Percentiles rank a stretch among this genome's conserved stretches.
Evolutionary conservation across 768 basidiomycete species (phyloP).

Genomic region (Leccinum longicurvipes): DNA sequence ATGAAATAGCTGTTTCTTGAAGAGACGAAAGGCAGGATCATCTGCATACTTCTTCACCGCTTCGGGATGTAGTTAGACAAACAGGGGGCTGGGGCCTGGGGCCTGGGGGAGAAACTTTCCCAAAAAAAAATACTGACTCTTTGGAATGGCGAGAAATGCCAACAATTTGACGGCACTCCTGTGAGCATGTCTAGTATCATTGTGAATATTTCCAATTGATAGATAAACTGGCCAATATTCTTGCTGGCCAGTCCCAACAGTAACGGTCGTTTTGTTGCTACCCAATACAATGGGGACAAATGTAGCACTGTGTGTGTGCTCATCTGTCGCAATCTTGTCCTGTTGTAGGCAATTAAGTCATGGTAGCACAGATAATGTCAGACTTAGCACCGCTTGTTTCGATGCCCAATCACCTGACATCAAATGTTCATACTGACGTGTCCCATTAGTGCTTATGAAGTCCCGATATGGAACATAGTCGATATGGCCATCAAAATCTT

Average conservation of each 20-base stretch:
- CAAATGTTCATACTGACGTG: no score
- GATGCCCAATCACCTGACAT: no score
- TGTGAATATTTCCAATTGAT: slow-evolving; percentile 15
- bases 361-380: no score
- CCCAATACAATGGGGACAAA: slow-evolving; percentile 16
- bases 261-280: slow-evolving; percentile 16
- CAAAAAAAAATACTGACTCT: slow-evolving; percentile 9
- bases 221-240: slow-evolving; percentile 18
- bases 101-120: no score
- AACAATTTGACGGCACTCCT: slow-evolving; percentile 9
- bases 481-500: no score
- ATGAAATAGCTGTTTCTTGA: slow-evolving; percentile 34
- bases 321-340: slow-evolving; percentile 24
- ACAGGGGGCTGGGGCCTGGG: no score
- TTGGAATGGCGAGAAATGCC: slow-evolving; percentile 30
- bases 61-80: no score
- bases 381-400: no score
- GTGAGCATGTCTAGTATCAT: slow-evolving; percentile 8
- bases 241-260: slow-evolving; percentile 13
- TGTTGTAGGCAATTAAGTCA: slow-evolving; percentile 10
- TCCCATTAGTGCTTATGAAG: no score
- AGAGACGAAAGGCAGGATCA: slow-evolving; percentile 20
- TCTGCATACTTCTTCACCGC: slow-evolving; percentile 5
- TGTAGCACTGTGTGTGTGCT: slow-evolving; percentile 13
- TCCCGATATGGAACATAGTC: no score